Evolutionary conservation across 2,329 filamentous ascomycete species (phyloP).

Genomic region (Diplodia intermedia): DNA sequence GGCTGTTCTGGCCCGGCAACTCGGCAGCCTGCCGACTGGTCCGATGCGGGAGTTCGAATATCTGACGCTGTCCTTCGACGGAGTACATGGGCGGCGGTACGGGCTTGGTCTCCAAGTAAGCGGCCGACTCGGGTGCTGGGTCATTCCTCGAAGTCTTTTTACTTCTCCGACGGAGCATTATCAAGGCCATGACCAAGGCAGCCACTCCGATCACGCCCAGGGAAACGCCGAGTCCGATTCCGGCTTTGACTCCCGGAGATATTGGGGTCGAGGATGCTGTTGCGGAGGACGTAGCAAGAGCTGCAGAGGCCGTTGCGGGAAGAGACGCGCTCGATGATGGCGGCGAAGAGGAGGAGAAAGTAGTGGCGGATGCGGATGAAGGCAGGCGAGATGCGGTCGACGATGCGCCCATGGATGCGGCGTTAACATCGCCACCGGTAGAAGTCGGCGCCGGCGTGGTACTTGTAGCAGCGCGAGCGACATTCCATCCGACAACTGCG

Average conservation of each 20-base stretch:
- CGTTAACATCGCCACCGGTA: background rate
- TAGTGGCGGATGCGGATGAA: background rate
- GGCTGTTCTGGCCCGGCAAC: background rate
- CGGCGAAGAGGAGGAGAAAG: background rate
- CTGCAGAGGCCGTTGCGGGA: too few relatives aligned
- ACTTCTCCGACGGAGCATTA: background rate
- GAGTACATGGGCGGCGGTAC: background rate
- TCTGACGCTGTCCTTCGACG: background rate
- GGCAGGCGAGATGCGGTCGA: background rate
- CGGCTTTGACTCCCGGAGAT: slow-evolving; percentile 3
- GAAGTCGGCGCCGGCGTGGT: slow-evolving; percentile 3
- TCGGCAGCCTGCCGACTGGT: background rate
- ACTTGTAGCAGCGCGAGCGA: background rate
- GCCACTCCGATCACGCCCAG: slow-evolving; percentile 2
- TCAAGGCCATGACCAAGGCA: background rate
- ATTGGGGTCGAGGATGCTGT: background rate
- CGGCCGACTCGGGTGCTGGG: background rate
- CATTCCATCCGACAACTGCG: slow-evolving; percentile 32
- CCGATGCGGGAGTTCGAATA: background rate
- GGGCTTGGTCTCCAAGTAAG: background rate
- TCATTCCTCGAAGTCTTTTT: background rate
- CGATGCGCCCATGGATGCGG: background rate
- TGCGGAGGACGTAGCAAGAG: too few relatives aligned
- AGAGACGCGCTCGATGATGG: background rate
- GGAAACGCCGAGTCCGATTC: slow-evolving; percentile 26